Evolutionary conservation across 2,329 filamentous ascomycete genomes (phyloP), one percentile per base, ranked within the genome.

Genomic region (Calonectria pauciramosa): DNA sequence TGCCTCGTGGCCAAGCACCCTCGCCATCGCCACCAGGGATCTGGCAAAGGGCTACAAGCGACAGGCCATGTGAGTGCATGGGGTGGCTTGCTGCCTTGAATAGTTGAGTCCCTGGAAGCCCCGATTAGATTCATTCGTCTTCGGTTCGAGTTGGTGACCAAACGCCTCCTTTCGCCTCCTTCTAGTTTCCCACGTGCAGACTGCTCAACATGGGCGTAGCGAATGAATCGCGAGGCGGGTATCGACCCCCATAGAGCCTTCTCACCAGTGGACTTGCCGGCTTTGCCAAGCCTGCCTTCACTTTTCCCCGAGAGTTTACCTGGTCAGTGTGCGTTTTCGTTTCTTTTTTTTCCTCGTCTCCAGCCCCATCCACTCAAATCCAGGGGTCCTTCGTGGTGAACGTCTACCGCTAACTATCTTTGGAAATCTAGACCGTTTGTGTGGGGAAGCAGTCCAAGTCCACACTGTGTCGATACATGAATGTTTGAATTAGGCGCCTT

Each of bases 401-500:
- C 72, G 77, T 56, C 60, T 72, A 56, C 72, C 65, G 60, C 73
- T 77, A 78, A 69, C 72, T 54, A 44, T 44, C 69, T 68, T 73
- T 52, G 68, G 72, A 71, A 69, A 49, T 68, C 36, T 63, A 68
- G 75, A 76, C 70, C 64, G 77, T 79, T 79, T 59, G 71, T 78
- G 79, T 81, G 79, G 77, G 72, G 77, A 75, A 64, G 54, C 23
- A 26, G 49, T 47, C 36, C 13, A 47, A 67, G 41, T 64, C 75
- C 78, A 71, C 78, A 80, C 80, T 70, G 80, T 80, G 71, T 59
- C 56, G 51, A 74, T 76, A 74, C 79, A 47, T 64, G 28, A 66
- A 34, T 34, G 34, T 32, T 52, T 36, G 41, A 38, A 6, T 52
- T 63, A 13, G 14, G 20, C 16, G 38, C 4, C 56, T 28, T 28